Conservation (phyloP, 2,329 filamentous ascomycete species). For the Diaporthe vexans region DNA sequence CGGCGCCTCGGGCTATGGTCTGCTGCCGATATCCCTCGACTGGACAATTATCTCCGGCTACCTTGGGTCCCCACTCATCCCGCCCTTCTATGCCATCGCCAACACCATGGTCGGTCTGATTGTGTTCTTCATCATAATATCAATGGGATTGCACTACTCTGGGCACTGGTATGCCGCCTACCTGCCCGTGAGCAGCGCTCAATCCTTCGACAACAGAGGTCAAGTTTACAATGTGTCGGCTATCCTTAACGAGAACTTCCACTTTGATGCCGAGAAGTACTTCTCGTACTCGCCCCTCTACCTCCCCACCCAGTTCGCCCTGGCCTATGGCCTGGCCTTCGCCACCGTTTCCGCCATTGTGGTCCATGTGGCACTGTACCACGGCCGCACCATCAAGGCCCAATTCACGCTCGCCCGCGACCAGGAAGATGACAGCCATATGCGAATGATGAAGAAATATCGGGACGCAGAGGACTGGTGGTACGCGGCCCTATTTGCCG, state of each 20-base stretch:
- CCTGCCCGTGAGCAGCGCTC: constrained; percentile 72
- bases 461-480: constrained; percentile 72
- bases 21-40: constrained; percentile 56
- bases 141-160: constrained; percentile 71
- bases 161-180: constrained; percentile 71
- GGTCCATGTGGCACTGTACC: constrained; percentile 68
- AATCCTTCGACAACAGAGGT: constrained; percentile 76
- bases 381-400: constrained; percentile 67
- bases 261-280: constrained; percentile 74
- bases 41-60: constrained; percentile 62
- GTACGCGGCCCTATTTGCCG: constrained; percentile 65
- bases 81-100: constrained; percentile 68
- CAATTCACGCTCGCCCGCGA: constrained; percentile 68
- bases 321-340: constrained; percentile 75
- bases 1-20: constrained; percentile 54
- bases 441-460: constrained; percentile 74
- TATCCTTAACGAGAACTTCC: constrained; percentile 68
- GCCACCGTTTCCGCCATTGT: constrained; percentile 75
- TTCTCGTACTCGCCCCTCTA: constrained; percentile 75
- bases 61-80: constrained; percentile 63
- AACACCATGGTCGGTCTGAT: constrained; percentile 68
- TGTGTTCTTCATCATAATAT: constrained; percentile 69
- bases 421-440: constrained; percentile 71
- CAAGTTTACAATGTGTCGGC: constrained; percentile 69
- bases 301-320: constrained; percentile 72